phyloP scores from a whole-genome alignment of 2,329 filamentous ascomycete genomes.

The Simplicillium aogashimaense region DNA sequence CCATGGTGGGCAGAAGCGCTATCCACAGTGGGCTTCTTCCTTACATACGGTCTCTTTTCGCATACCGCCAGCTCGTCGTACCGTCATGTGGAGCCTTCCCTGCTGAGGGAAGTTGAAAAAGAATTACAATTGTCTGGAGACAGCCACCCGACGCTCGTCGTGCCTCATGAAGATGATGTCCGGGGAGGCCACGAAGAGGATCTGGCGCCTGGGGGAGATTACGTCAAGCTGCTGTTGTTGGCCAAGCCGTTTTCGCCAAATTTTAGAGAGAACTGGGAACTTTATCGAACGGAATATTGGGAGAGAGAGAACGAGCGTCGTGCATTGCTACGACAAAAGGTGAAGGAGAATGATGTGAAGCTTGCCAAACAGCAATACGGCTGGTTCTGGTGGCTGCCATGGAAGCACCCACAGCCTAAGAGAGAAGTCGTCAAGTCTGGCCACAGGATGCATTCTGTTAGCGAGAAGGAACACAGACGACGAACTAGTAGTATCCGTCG shows the following conservation, averaged over 20 bases:
- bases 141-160: constrained; percentile 29
- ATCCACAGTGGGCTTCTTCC: constrained; percentile 64
- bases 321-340: constrained; percentile 57
- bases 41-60: constrained; percentile 66
- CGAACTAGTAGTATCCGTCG: constrained; percentile 43
- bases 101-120: constrained; percentile 50
- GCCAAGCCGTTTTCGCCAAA: constrained; percentile 92
- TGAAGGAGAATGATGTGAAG: constrained; percentile 59
- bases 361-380: constrained; percentile 58
- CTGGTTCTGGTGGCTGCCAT: constrained; percentile 82
- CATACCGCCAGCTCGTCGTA: constrained; percentile 60
- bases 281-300: constrained; percentile 93
- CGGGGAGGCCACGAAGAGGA: constrained; percentile 74
- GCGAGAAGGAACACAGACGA: constrained; percentile 36
- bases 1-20: constrained; percentile 72
- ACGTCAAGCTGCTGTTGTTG: constrained; percentile 80
- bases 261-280: constrained; percentile 94
- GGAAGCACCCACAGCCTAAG: constrained; percentile 30
- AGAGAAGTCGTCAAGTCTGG: constrained; percentile 25
- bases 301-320: constrained; percentile 90
- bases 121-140: constrained; percentile 39
- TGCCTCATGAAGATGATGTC: constrained; percentile 46
- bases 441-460: constrained; percentile 27
- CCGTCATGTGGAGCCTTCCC: constrained; percentile 61
- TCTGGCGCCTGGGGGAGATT: constrained; percentile 78